Conservation (phyloP, 2,329 filamentous ascomycete species). For the Daldinia eschscholtzii region DNA sequence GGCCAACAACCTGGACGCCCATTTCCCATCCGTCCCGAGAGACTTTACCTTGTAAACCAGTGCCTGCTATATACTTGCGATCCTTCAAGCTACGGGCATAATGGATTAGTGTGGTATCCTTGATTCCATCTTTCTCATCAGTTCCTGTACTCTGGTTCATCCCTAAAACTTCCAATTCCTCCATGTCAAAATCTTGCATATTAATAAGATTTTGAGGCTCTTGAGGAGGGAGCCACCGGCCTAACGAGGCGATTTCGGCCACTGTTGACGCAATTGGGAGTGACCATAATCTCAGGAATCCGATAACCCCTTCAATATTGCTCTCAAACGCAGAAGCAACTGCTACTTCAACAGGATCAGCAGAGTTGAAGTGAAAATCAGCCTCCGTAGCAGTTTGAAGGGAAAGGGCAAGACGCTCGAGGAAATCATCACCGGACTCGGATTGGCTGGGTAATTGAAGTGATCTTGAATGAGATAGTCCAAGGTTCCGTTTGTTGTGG, state of each 20-base stretch:
- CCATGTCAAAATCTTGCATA: slow-evolving; percentile 79
- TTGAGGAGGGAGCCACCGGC: slow-evolving; percentile 80
- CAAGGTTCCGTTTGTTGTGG: slow-evolving; percentile 57
- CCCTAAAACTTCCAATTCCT: slow-evolving; percentile 86
- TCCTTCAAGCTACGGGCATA: slow-evolving; percentile 79
- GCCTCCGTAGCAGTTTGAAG: slow-evolving; percentile 77
- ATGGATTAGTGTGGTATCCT: slow-evolving; percentile 81
- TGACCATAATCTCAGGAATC: slow-evolving; percentile 83
- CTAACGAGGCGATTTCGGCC: slow-evolving; percentile 85
- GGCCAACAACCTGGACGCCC: slow-evolving; percentile 83
- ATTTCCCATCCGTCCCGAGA: slow-evolving; percentile 87
- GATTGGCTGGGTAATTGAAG: slow-evolving; percentile 57
- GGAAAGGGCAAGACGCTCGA: slow-evolving; percentile 77
- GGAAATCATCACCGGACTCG: slow-evolving; percentile 74
- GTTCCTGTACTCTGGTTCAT: slow-evolving; percentile 68
- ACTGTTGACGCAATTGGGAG: slow-evolving; percentile 81
- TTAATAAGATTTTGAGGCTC: slow-evolving; percentile 65
- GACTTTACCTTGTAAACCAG: slow-evolving; percentile 50
- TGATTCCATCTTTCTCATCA: slow-evolving; percentile 73
- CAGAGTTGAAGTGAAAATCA: slow-evolving; percentile 81
- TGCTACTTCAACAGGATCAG: slow-evolving; percentile 82
- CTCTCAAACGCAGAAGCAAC: slow-evolving; percentile 86
- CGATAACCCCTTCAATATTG: slow-evolving; percentile 80
- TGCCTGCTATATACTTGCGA: slow-evolving; percentile 62
- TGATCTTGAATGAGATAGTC: slow-evolving; percentile 54